A percentile compares a stretch with the other conserved stretches of the same genome.
phyloP scores from a whole-genome alignment of 768 basidiomycete species.

The Psilocybe tampanensis region DNA sequence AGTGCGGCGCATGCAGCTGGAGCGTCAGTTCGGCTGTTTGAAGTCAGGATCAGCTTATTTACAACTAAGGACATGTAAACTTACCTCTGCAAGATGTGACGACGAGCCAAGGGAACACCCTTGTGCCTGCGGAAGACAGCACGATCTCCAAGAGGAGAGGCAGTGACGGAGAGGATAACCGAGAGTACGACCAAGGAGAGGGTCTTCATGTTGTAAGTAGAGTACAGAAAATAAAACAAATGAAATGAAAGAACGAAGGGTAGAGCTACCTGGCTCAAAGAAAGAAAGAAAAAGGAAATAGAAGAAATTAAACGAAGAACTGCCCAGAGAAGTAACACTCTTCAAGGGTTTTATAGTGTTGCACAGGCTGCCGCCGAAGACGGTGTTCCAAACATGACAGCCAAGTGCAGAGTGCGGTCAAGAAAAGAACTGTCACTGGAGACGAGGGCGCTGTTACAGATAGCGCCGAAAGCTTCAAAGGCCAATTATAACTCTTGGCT shows the following conservation, averaged over 20 bases:
- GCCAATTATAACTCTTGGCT: not conserved
- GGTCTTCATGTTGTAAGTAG: constrained; percentile 32
- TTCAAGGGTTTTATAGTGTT: constrained; percentile 24
- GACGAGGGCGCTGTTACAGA: constrained; percentile 17
- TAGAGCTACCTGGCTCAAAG: constrained; percentile 37
- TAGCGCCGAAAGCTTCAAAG: constrained; percentile 15
- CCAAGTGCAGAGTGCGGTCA: constrained; percentile 11
- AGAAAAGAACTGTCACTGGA: constrained; percentile 22
- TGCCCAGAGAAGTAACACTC: constrained; percentile 15
- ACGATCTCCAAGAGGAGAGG: constrained; percentile 37
- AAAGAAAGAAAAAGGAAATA: constrained; percentile 18
- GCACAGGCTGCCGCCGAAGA: not conserved
- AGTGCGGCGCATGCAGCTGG: constrained; percentile 34
- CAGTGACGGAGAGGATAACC: constrained; percentile 28
- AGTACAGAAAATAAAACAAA: constrained; percentile 18
- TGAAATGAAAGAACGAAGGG: constrained; percentile 23
- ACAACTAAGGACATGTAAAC: constrained; percentile 1
- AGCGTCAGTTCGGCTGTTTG: constrained; percentile 30
- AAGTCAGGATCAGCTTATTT: not conserved
- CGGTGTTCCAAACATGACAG: constrained; percentile 9
- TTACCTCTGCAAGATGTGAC: constrained; percentile 36
- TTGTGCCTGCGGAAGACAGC: constrained; percentile 33
- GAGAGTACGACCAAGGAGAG: constrained; percentile 30
- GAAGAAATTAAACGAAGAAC: constrained; percentile 25
- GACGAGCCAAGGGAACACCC: constrained; percentile 29